Base-by-base conservation (phyloP, 306 rosid species). In the Lotus japonicus region DNA sequence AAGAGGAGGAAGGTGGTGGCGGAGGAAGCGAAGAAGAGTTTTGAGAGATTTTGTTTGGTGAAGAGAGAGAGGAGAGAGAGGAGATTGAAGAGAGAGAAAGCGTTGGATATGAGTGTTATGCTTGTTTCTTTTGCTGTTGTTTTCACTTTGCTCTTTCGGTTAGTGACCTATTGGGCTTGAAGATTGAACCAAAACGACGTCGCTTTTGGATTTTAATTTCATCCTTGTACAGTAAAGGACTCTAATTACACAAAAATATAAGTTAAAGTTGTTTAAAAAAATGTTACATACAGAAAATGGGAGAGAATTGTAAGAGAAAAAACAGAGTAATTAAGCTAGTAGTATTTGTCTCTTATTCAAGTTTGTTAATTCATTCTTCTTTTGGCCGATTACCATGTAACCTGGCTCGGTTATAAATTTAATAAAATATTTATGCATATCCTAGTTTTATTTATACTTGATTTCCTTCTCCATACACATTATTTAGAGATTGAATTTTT, bases 101-200 rank as follows among this genome's bases (percentile, higher is more conserved):
- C 78, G 5, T 6, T 84, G 64, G 99, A 94, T 65, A 15, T 76
- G 79, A 4, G 68, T 5, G 84, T 80, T 70, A 72, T 85, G 65
- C 10, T 73, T 2, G 14, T 74, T 0, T 86, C 86, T 11, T 14
- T 81, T 46, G 4, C 80, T 7, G 10, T 90, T 5, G 10, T 90
- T 28, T 82, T 90, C 43, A 42, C 71, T 0, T 21, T 70, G 1
- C 73, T 94, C 12, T 88, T 74, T 72, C 77, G 79, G 9, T 78
- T 82, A 19, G 1, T 83, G 54, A 58, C 38, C n/a, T 26, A 46
- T 26, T 58, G 19, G 13, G 55, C 15, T 58, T 70, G 33, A 76
- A 1, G 0, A 16, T 6, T 3, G 23, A 38, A 13, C 64, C 9
- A 15, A 10, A 31, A 0, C 36, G 23, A 21, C 23, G 23, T 21